Base-by-base conservation (phyloP, 768 basidiomycete species). In the Heimioporus sp. region DNA sequence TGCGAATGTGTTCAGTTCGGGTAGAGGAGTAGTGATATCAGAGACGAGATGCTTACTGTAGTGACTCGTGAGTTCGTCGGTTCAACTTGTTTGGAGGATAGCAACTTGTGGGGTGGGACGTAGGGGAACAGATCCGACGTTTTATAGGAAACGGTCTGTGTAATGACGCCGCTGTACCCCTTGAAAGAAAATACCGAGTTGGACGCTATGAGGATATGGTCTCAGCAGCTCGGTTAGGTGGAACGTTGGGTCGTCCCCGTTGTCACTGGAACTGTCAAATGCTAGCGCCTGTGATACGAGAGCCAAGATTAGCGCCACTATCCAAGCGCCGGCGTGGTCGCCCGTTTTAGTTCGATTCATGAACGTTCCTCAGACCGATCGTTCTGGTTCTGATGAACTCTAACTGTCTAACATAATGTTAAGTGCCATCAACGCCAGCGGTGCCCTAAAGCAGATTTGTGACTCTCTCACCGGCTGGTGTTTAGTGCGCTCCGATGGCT, bases 391-490 rank as follows among this genome's bases (percentile, higher is more conserved):
- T 40, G 34, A 16, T 40, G 28, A 34, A 30, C 31, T 21, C 8
- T 20, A 32, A 21, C 31, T 13, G 19, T 10, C 5, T 19, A 39
- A 31, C n/a, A 32, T 28, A 32, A 30, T 12, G 11, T 35, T 15
- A 19, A 44, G 48, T 48, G 46, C 52, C 48, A 45, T 56, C 37
- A 54, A 56, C 48, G 47, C 52, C 37, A 54, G 46, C 10, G 28
- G n/a, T 28, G 7, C 37, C 46, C 34, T 40, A 20, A 30, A 24
- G 36, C 20, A 16, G 16, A 28, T 24, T 11, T 7, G 41, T 42
- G 40, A 21, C 46, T 17, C 17, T 47, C 48, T 24, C 35, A n/a
- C 41, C 34, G 19, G 31, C 13, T 24, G 38, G 41, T 30, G 19
- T 16, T 3, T 20, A n/a, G 1, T 38, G 43, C 24, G 24, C 20